Conservation (phyloP, 129 eudicot species). For the Chrysanthemum seticuspe region DNA sequence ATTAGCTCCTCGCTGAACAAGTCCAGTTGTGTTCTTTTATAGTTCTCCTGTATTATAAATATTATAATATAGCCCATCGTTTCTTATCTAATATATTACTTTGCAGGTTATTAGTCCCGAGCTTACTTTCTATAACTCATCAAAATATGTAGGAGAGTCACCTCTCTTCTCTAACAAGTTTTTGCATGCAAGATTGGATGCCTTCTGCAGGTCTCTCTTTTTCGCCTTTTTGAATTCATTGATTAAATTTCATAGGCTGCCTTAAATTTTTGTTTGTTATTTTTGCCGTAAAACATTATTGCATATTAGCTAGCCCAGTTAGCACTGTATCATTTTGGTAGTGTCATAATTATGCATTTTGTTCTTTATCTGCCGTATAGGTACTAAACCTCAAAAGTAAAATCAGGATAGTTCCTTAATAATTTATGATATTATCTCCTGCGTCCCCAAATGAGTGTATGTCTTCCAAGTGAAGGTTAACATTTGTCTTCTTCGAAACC, state of each 20-base stretch:
- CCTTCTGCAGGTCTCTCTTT: slow-evolving; percentile 77
- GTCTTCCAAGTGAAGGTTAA: neutral
- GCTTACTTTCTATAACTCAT: slow-evolving; percentile 88
- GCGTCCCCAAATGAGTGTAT: neutral
- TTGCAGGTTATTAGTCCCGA: slow-evolving; percentile 96
- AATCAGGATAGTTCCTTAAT: neutral
- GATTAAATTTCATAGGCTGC: slow-evolving; percentile 7
- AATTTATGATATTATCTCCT: neutral
- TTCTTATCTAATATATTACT: slow-evolving; percentile 15
- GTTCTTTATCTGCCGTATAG: neutral
- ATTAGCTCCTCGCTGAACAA: slow-evolving; percentile 3
- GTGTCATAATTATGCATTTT: slow-evolving; percentile 8
- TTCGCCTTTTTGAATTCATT: slow-evolving; percentile 7
- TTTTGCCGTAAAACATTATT: neutral
- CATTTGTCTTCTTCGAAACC: neutral
- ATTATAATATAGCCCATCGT: neutral
- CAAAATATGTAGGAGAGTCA: slow-evolving; percentile 63
- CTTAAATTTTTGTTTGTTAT: slow-evolving; percentile 9
- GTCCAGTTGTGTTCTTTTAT: neutral
- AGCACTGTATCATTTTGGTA: slow-evolving; percentile 15
- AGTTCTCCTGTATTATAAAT: neutral
- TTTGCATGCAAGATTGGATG: slow-evolving; percentile 88
- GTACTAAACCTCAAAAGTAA: slow-evolving; percentile 3
- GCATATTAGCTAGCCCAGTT: slow-evolving; percentile 15
- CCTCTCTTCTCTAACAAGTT: slow-evolving; percentile 76